Percentiles rank a stretch among this genome's conserved stretches.
Conservation (phyloP, 1,139 yeast species). For the Hansenula lynferdii region DNA sequence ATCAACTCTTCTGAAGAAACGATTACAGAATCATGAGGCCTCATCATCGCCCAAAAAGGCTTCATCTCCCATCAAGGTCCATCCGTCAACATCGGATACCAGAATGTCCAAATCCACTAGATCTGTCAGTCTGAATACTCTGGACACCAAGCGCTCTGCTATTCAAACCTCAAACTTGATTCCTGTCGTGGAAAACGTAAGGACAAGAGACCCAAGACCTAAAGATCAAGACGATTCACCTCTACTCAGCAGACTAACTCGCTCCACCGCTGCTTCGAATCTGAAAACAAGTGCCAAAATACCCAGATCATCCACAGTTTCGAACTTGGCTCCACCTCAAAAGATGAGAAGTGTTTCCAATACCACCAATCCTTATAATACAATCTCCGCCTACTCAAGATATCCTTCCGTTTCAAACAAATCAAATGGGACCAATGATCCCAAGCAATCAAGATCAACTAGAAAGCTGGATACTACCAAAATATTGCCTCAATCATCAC, state of each 20-base stretch:
- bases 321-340: slow-evolving; percentile 1
- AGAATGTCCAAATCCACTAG: not conserved
- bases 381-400: not conserved
- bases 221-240: slow-evolving; percentile 19
- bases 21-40: not conserved
- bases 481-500: too few species aligned
- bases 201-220: too few species aligned
- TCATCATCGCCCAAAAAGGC: not conserved
- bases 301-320: slow-evolving; percentile 1
- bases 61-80: not conserved
- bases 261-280: slow-evolving; percentile 18
- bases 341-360: not conserved
- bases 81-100: not conserved
- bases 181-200: not conserved
- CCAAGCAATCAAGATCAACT: not conserved
- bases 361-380: not conserved
- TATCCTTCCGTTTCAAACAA: not conserved
- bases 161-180: not conserved
- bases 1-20: not conserved
- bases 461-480: not conserved
- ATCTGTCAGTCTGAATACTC: not conserved
- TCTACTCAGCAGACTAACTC: slow-evolving; percentile 15
- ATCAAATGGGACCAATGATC: too few species aligned
- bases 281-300: slow-evolving; percentile 7
- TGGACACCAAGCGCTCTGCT: not conserved